A percentile compares a stretch with the other conserved stretches of the same genome.
phyloP scores from a whole-genome alignment of 108 stramenopile genomes.

The Cyclostephanos tholiformis region DNA sequence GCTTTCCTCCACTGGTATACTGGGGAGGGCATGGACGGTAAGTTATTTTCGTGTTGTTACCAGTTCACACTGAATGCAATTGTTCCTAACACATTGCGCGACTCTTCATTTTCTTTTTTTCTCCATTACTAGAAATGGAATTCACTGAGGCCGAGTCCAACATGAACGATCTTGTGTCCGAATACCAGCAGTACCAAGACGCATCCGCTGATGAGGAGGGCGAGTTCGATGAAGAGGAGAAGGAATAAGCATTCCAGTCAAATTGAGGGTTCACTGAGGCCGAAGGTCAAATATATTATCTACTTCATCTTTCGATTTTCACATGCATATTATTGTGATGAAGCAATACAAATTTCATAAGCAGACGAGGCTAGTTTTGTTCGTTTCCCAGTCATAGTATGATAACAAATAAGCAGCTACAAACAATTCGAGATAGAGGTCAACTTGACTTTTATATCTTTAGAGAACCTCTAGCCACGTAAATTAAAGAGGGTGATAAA shows the following conservation, averaged over 20 bases:
- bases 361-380: slow-evolving; percentile 10
- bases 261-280: neutral
- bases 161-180: slow-evolving; percentile 83
- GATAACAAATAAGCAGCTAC: neutral
- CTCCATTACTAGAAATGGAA: slow-evolving; percentile 64
- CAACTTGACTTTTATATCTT: too few relatives aligned
- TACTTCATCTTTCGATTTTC: neutral
- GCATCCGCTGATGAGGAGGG: slow-evolving; percentile 82
- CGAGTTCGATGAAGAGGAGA: slow-evolving; percentile 58
- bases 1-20: slow-evolving; percentile 87
- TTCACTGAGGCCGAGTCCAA: slow-evolving; percentile 87
- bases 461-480: too few relatives aligned
- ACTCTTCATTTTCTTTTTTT: neutral
- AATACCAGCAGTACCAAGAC: slow-evolving; percentile 92
- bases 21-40: slow-evolving; percentile 71
- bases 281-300: too few relatives aligned
- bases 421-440: too few relatives aligned
- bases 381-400: neutral
- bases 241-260: neutral
- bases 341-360: neutral
- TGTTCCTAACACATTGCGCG: neutral
- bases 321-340: neutral
- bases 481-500: too few relatives aligned
- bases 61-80: neutral
- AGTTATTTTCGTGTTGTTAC: neutral